Evolutionary conservation across 1,139 yeast species (phyloP), one percentile per base, ranked within the genome.

Genomic region (Yueomyces sp.): DNA sequence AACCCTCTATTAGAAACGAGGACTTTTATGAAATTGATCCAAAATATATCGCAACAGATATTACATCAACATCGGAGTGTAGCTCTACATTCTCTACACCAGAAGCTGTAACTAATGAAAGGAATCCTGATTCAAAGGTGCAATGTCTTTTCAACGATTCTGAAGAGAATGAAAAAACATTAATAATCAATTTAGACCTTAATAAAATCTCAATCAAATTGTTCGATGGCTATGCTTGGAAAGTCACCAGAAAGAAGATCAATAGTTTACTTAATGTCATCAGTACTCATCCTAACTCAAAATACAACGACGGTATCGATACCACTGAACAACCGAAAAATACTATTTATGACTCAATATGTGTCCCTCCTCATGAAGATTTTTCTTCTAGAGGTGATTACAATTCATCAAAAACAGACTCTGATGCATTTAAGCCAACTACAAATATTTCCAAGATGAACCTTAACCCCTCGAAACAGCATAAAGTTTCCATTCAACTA

Each of bases 191-290:
- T 36, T 36, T 52, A 1, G 44, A 49, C 8, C 39, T 72, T 7
- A 57, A 68, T 4, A 69, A 67, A 39, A 60, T 70, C 0, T 62
- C 62, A 3, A 63, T 91, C 46, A 77, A 73, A 46, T 63, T 91
- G 36, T 78, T 75, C 57, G 98, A 91, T 64, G 99, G 99, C 0
- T 91, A 80, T 56, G 98, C 91, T 57, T 87, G 97, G 95, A 74
- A 74, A 45, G 76, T 76, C 40, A 86, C 97, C 0, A 69, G 95
- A 47, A 70, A 69, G 37, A 70, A 77, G 0, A 80, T 91, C 29
- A 67, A 71, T 27, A 73, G 70, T 4, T 84, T 85, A 0, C 80
- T 89, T 9, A 51, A 49, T 11, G 45, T 45, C n/a, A 39, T 56
- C 27, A 53, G 53, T 35, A 38, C 40, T 8, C 44, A 42, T n/a